These are phyloP conservation scores for Ilyonectria mors-panacis DNA, from an alignment of 2,329 filamentous ascomycete genomes.

Conservation along the genomic window DNA sequence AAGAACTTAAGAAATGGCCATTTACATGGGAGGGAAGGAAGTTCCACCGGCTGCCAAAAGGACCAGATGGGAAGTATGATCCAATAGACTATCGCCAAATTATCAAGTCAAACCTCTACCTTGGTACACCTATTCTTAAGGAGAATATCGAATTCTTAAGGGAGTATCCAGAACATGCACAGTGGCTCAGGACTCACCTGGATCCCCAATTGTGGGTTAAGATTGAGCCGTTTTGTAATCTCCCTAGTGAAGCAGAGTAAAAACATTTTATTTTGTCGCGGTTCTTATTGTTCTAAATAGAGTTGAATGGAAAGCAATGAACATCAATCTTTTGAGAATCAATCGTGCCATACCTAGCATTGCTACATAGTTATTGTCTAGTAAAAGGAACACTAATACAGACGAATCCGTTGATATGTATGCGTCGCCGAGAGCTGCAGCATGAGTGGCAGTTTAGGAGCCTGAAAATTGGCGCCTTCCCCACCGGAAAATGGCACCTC, in stretches of 20 bases:
- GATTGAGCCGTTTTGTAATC: constrained; percentile 18
- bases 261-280: neutral
- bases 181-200: constrained; percentile 26
- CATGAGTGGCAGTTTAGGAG: too few relatives aligned
- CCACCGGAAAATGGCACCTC: too few relatives aligned
- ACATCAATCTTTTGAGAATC: neutral
- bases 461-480: too few relatives aligned
- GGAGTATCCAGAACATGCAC: constrained; percentile 29
- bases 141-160: constrained; percentile 15
- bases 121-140: constrained; percentile 1
- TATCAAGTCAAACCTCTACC: constrained; percentile 19
- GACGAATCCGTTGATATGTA: too few relatives aligned
- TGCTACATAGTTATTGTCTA: too few relatives aligned
- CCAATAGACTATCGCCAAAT: constrained; percentile 7
- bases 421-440: too few relatives aligned
- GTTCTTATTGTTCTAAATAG: neutral
- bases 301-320: neutral
- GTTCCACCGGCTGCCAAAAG: constrained; percentile 14
- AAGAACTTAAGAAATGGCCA: constrained; percentile 34
- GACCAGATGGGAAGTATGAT: constrained; percentile 26
- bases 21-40: constrained; percentile 33
- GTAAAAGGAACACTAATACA: too few relatives aligned
- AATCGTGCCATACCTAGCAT: neutral
- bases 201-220: constrained; percentile 14
- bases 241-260: constrained; percentile 2